A percentile compares a stretch with the other conserved stretches of the same genome.
These are phyloP conservation scores for Zasmidium cellare DNA, from an alignment of 2,329 filamentous ascomycete species.

Conservation along the genomic window DNA sequence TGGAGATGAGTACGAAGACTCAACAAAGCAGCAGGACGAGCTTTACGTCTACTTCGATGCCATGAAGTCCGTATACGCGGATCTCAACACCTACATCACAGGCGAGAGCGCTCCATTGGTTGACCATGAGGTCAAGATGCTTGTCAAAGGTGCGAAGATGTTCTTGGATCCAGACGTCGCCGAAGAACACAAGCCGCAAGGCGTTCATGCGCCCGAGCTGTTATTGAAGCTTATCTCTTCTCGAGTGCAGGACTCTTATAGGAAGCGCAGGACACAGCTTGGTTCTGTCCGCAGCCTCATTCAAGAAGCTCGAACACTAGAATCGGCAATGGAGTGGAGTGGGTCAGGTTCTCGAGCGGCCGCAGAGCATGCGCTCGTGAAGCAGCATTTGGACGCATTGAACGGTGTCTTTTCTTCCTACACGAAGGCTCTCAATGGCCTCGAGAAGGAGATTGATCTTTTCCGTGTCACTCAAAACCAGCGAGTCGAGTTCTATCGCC, in stretches of 20 bases:
- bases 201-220: slow-evolving; percentile 70
- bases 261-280: slow-evolving; percentile 52
- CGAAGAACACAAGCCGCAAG: slow-evolving; percentile 58
- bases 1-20: slow-evolving; percentile 87
- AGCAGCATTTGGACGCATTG: slow-evolving; percentile 61
- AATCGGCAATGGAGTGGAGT: slow-evolving; percentile 60
- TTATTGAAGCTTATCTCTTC: slow-evolving; percentile 50
- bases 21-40: slow-evolving; percentile 83
- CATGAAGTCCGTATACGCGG: slow-evolving; percentile 72
- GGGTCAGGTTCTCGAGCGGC: slow-evolving; percentile 56
- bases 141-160: slow-evolving; percentile 24
- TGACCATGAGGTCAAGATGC: slow-evolving; percentile 66
- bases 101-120: slow-evolving; percentile 76
- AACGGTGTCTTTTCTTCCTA: slow-evolving; percentile 55
- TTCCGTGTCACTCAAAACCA: slow-evolving; percentile 81
- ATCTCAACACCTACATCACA: slow-evolving; percentile 74
- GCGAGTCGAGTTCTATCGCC: slow-evolving; percentile 84
- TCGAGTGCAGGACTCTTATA: slow-evolving; percentile 47
- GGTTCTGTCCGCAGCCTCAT: slow-evolving; percentile 71
- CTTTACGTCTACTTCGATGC: slow-evolving; percentile 83
- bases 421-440: slow-evolving; percentile 49
- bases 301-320: slow-evolving; percentile 66
- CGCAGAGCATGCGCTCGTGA: slow-evolving; percentile 66
- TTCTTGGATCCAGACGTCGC: slow-evolving; percentile 52
- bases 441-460: slow-evolving; percentile 71